Evolutionary conservation across 495 filamentous ascomycete genomes (phyloP), one percentile per base, ranked within the genome.

Genomic region (Penicillium robsamsonii): DNA sequence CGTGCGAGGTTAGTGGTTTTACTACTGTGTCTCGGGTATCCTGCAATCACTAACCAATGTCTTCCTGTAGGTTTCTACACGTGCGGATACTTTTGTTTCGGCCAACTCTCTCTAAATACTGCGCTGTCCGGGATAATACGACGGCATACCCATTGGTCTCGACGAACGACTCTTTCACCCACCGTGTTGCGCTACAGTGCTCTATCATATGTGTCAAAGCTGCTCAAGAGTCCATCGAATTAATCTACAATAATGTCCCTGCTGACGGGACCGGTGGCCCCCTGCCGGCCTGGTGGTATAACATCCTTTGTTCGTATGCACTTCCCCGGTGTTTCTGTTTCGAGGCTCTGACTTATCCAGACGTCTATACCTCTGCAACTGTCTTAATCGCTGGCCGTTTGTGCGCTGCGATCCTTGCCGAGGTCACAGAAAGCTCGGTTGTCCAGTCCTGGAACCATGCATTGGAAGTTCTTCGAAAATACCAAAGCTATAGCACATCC

Each of bases 201-300:
- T 74, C 73, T 0, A 64, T 65, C 12, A 70, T 76, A 4, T 76
- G 70, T 42, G 69, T 74, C 20, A 70, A 66, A 35, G 66, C 66
- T 0, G 73, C 73, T 1, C 71, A 73, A 20, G 71, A 76, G 51
- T 58, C 67, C 2, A 70, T 76, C 24, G 61, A 68, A 12, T 40
- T 71, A 9, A 74, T 76, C 18, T 56, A 73, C 45, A 55, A 53
- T 8, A 72, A 76, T 42, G 61, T 73, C 5, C 70, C 70, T 4
- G 29, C 54, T 1, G 67, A 76, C 46, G 70, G 67, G 1, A 69
- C 64, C 0, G 63, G 68, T n/a, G 73, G 70, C 12, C 67, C 68
- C 0, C 57, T 76, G 35, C 71, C 73, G 6, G 71, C 71, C 1
- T 76, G 71, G 70, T 76, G 73, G 73, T 72, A 74, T 46, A 74